Base-by-base conservation (phyloP, 1,139 yeast species). In the Schizosaccharomyces versatilis region DNA sequence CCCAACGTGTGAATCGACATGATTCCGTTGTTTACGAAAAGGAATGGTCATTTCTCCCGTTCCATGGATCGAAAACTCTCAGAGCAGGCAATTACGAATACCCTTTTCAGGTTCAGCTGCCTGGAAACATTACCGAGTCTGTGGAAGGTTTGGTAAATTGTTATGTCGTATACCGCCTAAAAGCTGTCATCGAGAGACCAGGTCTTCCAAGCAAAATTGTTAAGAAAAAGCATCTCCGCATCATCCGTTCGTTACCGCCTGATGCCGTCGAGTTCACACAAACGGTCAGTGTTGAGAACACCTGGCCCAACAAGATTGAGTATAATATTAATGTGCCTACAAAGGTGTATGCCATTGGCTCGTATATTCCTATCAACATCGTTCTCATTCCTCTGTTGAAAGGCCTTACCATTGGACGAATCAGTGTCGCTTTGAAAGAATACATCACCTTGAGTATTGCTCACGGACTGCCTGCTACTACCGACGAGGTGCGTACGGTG, bases 281-380 rank as follows among this genome's bases (percentile, higher is more conserved):
- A 67, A 85, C 97, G 0, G 84, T 86, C 55, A 86, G 95, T 0
- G 94, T 90, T 24, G 95, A 86, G 64, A 90, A 90, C 65, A 81
- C 90, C 0, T 93, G 99, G 99, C 97, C 98, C 2, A 72, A 78
- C 53, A 90, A 90, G 66, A 84, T 90, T 52, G 97, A 93, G 63
- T 90, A 90, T 67, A 77, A 90, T 1, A 77, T 90, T 56, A 82
- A 84, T 58, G 80, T 84, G 8, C 96, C 97, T 0, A 74, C 88
- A 14, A 81, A 84, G 64, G 95, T 97, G 0, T 77, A 85, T 41
- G 94, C 97, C 0, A 79, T 90, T 48, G 98, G 98, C 0, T 80
- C 94, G 0, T 70, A 77, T 0, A 73, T 84, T 1, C 83, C 85
- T 1, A 74, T 90, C 10, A 75, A 79, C 61, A 72, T 90, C 63